These are phyloP conservation scores for Magnusiomyces fungicola DNA, from an alignment of 1,139 yeast species.

Conservation along the genomic window DNA sequence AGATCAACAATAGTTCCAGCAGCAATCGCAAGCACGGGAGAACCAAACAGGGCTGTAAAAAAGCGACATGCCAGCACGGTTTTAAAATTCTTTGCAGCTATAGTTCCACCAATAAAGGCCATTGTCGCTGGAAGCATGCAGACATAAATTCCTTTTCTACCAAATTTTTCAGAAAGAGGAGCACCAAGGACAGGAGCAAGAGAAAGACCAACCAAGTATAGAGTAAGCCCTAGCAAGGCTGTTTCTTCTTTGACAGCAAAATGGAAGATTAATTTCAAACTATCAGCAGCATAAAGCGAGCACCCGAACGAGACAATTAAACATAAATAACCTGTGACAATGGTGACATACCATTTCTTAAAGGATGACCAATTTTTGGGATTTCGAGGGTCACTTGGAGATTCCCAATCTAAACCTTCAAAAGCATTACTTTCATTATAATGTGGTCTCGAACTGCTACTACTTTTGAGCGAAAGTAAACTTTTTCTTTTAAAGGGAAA, in stretches of 20 bases:
- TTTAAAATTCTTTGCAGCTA: conserved; percentile 50
- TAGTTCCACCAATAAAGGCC: conserved; percentile 73
- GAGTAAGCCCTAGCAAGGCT: conserved; percentile 58
- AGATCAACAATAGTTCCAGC: conserved; percentile 31
- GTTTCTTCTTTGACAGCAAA: conserved; percentile 6
- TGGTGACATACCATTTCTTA: conserved; percentile 9
- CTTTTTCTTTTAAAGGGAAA: neutral
- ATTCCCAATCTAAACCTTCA: conserved; percentile 7
- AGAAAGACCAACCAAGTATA: conserved; percentile 64
- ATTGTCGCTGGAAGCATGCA: conserved; percentile 57
- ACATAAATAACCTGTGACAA: conserved; percentile 8
- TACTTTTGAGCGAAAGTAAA: too few relatives aligned
- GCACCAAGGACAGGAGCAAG: conserved; percentile 71
- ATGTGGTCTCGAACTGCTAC: too few relatives aligned
- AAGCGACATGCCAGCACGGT: conserved; percentile 31
- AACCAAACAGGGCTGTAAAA: conserved; percentile 38
- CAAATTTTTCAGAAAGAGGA: conserved; percentile 68
- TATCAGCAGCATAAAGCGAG: conserved; percentile 8
- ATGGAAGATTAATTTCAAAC: neutral
- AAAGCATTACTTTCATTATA: too few relatives aligned
- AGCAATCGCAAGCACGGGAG: conserved; percentile 33
- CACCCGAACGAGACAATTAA: conserved; percentile 10
- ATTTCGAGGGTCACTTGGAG: conserved; percentile 6
- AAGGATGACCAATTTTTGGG: conserved; percentile 9
- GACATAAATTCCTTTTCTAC: conserved; percentile 58